Conservation (phyloP, 202 grass and related monocot species). For the Elaeis oleifera region DNA sequence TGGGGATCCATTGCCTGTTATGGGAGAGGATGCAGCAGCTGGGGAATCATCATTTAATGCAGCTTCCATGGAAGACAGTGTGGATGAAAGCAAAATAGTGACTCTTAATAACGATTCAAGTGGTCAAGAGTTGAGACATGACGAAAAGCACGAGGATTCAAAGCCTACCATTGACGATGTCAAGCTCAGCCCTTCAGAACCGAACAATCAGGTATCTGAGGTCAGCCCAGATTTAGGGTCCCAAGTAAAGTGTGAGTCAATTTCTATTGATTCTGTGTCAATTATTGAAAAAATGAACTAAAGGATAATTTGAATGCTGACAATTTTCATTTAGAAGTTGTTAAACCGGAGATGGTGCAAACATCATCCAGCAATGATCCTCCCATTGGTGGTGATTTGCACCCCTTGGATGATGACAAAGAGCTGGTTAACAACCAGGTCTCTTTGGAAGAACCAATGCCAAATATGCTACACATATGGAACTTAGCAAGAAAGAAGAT, state of each 20-base stretch:
- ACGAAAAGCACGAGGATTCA: slow-evolving; percentile 16
- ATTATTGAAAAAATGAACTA: slow-evolving; percentile 83
- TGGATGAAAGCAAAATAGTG: slow-evolving; percentile 10
- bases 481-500: slow-evolving; percentile 40
- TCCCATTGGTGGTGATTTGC: slow-evolving; percentile 29
- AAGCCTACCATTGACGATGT: slow-evolving; percentile 4
- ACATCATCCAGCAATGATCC: slow-evolving; percentile 30
- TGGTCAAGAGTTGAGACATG: neutral
- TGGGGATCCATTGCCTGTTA: slow-evolving; percentile 14
- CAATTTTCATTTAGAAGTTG: slow-evolving; percentile 61
- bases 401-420: slow-evolving; percentile 28
- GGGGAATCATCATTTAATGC: slow-evolving; percentile 22
- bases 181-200: slow-evolving; percentile 16
- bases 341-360: slow-evolving; percentile 65
- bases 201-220: slow-evolving; percentile 62
- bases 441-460: slow-evolving; percentile 40
- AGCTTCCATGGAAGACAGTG: slow-evolving; percentile 15
- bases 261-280: slow-evolving; percentile 50
- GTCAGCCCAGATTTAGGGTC: slow-evolving; percentile 45
- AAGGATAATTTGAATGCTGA: slow-evolving; percentile 71
- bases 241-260: slow-evolving; percentile 54
- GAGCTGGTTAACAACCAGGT: slow-evolving; percentile 32
- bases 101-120: slow-evolving; percentile 9
- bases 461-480: slow-evolving; percentile 30
- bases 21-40: slow-evolving; percentile 6